phyloP scores from a whole-genome alignment of 1,139 yeast genomes.

The Scheffersomyces illinoinensis region DNA sequence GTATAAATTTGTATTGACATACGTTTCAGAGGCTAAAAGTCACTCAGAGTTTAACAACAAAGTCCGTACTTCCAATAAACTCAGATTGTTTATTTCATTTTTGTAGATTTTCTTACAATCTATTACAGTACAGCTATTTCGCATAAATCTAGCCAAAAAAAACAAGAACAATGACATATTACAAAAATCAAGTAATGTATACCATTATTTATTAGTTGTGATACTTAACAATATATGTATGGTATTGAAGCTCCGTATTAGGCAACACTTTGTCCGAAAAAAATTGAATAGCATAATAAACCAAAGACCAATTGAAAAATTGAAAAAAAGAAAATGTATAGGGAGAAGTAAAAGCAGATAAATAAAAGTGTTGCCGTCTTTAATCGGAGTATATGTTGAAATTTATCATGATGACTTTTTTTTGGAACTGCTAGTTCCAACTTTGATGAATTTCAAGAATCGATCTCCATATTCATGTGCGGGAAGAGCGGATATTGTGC shows the following conservation, averaged over 20 bases:
- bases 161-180: no score
- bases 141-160: no score
- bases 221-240: background rate
- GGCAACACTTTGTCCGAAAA: background rate
- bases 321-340: background rate
- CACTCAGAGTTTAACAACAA: no score
- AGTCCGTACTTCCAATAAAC: no score
- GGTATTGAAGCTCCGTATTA: background rate
- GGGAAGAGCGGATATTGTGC: constrained; percentile 84
- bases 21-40: no score
- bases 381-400: background rate
- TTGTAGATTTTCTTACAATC: no score
- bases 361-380: background rate
- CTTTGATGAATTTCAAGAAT: constrained; percentile 68
- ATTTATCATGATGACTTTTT: background rate
- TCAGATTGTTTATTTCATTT: no score
- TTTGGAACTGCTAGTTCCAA: constrained; percentile 24
- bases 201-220: background rate
- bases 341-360: background rate
- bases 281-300: background rate
- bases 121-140: no score
- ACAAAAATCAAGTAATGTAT: background rate
- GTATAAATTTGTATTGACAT: no score
- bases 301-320: background rate
- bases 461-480: constrained; percentile 88